A percentile compares a stretch with the other conserved stretches of the same genome.
phyloP scores from a whole-genome alignment of 2,329 filamentous ascomycete species.

The Cercospora zeina region DNA sequence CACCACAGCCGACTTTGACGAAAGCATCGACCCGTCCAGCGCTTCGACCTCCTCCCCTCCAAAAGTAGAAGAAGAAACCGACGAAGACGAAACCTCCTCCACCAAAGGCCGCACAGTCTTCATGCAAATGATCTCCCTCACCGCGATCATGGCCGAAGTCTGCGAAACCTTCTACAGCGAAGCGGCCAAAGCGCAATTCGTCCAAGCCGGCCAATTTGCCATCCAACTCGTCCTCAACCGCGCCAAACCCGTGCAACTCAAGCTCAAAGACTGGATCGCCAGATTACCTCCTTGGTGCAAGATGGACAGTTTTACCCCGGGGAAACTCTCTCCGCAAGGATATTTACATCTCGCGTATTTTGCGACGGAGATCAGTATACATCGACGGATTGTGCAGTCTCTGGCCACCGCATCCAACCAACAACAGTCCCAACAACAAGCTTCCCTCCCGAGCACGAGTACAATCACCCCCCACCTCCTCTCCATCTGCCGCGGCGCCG shows the following conservation, averaged over 20 bases:
- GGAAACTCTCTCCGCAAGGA: constrained; percentile 49
- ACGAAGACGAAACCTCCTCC: constrained; percentile 62
- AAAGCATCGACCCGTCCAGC: constrained; percentile 55
- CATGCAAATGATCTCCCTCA: constrained; percentile 72
- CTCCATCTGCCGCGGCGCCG: constrained; percentile 89
- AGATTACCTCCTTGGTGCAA: constrained; percentile 63
- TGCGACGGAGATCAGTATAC: constrained; percentile 88
- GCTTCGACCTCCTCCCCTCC: constrained; percentile 6
- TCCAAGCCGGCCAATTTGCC: constrained; percentile 66
- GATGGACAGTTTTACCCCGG: constrained; percentile 58
- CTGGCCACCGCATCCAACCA: constrained; percentile 48
- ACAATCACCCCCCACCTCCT: constrained; percentile 68
- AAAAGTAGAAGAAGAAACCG: constrained; percentile 32
- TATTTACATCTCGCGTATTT: constrained; percentile 92
- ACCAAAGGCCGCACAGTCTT: constrained; percentile 71
- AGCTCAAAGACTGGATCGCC: constrained; percentile 79
- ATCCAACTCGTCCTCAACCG: constrained; percentile 71
- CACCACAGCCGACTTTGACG: constrained; percentile 69
- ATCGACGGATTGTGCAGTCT: constrained; percentile 85
- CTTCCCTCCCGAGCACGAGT: background rate
- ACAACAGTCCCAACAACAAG: background rate
- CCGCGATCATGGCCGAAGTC: constrained; percentile 74
- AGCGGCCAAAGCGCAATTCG: constrained; percentile 69
- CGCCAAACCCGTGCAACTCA: constrained; percentile 79
- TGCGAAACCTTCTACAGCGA: constrained; percentile 81